phyloP scores from a whole-genome alignment of 371 early-diverging fungal genomes.

The Syncephalastrum sp. region DNA sequence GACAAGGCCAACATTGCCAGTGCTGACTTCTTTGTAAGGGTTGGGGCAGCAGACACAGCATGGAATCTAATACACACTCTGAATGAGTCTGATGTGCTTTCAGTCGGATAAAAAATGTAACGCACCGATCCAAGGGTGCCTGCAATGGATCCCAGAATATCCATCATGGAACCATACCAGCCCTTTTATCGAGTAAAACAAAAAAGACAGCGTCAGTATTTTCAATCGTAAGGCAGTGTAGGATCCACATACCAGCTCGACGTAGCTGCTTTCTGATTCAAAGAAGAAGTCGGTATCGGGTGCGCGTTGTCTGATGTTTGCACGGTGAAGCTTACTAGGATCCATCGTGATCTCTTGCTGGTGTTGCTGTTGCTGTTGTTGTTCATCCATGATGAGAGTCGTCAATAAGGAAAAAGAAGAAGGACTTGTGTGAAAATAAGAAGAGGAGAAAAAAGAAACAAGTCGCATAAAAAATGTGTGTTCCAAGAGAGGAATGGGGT shows the following conservation, averaged over 20 bases:
- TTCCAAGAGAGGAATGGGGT: background rate
- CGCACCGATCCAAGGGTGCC: conserved; percentile 51
- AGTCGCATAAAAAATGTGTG: background rate
- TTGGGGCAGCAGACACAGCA: conserved; percentile 66
- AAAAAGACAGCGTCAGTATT: background rate
- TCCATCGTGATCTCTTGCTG: conserved; percentile 1
- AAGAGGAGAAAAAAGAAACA: conserved; percentile 10
- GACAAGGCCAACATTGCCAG: conserved; percentile 77
- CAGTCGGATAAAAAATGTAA: background rate
- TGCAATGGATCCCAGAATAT: conserved; percentile 38
- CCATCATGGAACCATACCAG: conserved; percentile 53
- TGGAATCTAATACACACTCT: conserved; percentile 19
- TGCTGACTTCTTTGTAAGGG: conserved; percentile 70
- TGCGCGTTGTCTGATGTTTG: background rate
- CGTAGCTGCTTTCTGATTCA: conserved; percentile 28
- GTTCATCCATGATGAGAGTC: background rate
- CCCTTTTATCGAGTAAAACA: conserved; percentile 17
- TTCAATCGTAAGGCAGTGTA: background rate
- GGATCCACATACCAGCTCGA: conserved; percentile 27
- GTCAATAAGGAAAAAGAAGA: conserved; percentile 7
- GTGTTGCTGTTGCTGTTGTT: background rate
- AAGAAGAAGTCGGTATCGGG: conserved; percentile 28
- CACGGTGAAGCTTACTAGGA: conserved; percentile 6
- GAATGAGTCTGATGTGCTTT: background rate
- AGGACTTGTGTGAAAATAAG: background rate